Percentiles rank a stretch among this genome's conserved stretches.
These are phyloP conservation scores for Reutealis trisperma DNA, from an alignment of 345 rosid species.

Conservation along the genomic window DNA sequence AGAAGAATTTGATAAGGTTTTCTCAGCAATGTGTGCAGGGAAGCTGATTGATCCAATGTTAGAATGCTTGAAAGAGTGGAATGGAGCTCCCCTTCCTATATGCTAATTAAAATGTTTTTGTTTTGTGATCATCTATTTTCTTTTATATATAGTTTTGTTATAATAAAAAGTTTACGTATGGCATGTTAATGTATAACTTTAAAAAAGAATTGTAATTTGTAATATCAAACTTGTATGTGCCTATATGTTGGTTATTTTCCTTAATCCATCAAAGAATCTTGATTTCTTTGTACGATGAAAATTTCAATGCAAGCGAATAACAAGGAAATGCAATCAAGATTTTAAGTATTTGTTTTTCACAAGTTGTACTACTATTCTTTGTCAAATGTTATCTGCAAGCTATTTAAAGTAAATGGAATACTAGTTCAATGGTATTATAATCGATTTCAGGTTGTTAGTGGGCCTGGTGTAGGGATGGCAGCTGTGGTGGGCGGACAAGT, in stretches of 20 bases:
- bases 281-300: background rate
- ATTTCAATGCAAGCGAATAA: background rate
- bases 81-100: conserved; percentile 33
- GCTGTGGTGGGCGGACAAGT: too few relatives aligned
- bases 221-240: background rate
- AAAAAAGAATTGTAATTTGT: background rate
- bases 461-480: too few relatives aligned
- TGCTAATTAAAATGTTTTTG: background rate
- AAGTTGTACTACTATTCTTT: background rate
- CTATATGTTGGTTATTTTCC: background rate
- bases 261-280: background rate
- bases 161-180: too few relatives aligned
- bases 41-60: conserved; percentile 34
- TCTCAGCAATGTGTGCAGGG: conserved; percentile 31
- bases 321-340: background rate
- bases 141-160: background rate
- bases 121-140: background rate
- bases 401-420: too few relatives aligned
- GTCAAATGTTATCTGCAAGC: too few relatives aligned
- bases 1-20: conserved; percentile 35
- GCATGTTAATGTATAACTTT: background rate
- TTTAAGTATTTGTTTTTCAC: background rate
- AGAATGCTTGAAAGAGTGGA: conserved; percentile 34
- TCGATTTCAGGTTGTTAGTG: too few relatives aligned
- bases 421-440: too few relatives aligned